A percentile compares a stretch with the other conserved stretches of the same genome.
phyloP scores from a whole-genome alignment of 2,329 filamentous ascomycete species.

The Colletotrichum destructivum region DNA sequence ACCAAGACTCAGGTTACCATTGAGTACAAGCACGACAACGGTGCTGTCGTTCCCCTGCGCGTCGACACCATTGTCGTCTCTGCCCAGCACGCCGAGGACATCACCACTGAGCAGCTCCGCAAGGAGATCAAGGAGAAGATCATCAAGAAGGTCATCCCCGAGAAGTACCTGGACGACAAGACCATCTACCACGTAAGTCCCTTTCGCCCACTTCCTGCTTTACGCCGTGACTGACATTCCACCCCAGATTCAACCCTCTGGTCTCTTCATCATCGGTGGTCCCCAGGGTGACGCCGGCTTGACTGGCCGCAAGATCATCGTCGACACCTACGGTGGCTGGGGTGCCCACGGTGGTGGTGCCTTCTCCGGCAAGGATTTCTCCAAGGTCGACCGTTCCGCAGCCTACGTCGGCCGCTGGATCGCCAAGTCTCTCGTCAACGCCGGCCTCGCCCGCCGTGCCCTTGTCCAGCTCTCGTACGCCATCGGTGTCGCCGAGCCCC shows the following conservation, averaged over 20 bases:
- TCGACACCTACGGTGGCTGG: conserved; percentile 99
- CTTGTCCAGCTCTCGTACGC: conserved; percentile 99
- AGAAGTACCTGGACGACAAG: conserved; percentile 90
- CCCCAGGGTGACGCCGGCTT: conserved; percentile 99
- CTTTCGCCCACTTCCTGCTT: neutral
- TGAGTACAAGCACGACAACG: conserved; percentile 97
- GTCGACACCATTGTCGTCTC: conserved; percentile 98
- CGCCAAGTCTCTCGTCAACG: conserved; percentile 95
- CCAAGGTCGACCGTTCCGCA: conserved; percentile 98
- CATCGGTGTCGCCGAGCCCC: conserved; percentile 98
- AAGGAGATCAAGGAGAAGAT: conserved; percentile 98
- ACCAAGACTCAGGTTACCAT: conserved; percentile 99
- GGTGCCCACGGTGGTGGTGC: conserved; percentile 99
- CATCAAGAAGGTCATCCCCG: conserved; percentile 94
- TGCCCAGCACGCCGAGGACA: conserved; percentile 91
- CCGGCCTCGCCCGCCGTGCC: conserved; percentile 90
- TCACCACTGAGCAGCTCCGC: conserved; percentile 92
- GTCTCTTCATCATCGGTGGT: conserved; percentile 98
- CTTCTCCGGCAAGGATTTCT: conserved; percentile 99
- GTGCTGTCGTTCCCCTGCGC: conserved; percentile 91
- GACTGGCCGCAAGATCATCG: conserved; percentile 99
- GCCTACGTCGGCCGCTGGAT: conserved; percentile 99
- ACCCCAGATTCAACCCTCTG: conserved; percentile 89
- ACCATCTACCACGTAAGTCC: conserved; percentile 91
- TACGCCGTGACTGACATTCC: conserved; percentile 51